Conservation (phyloP, 805 yeast genomes). For the Lachancea kluyveri region DNA sequence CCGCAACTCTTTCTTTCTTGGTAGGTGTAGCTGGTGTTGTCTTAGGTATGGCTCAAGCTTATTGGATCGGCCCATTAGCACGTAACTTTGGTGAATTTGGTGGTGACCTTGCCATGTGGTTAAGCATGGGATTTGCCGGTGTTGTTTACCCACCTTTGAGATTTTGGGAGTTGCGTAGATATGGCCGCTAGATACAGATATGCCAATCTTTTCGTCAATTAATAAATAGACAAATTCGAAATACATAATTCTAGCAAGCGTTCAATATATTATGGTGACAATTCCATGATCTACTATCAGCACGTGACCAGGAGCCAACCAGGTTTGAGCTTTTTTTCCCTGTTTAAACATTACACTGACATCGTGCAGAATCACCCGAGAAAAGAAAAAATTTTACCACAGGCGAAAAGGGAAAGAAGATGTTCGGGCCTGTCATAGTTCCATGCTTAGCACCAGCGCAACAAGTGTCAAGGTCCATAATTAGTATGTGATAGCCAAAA, state of each 20-base stretch:
- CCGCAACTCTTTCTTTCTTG: slow-evolving; percentile 59
- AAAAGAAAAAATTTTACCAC: too few species aligned
- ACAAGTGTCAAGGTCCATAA: too few species aligned
- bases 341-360: too few species aligned
- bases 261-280: too few species aligned
- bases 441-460: too few species aligned
- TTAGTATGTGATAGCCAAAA: too few species aligned
- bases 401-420: too few species aligned
- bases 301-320: slow-evolving; percentile 11
- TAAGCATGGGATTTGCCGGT: slow-evolving; percentile 66
- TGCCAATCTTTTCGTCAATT: neutral
- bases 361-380: too few species aligned
- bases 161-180: slow-evolving; percentile 54
- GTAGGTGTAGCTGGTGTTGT: slow-evolving; percentile 79
- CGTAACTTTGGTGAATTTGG: slow-evolving; percentile 54
- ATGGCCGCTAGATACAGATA: slow-evolving; percentile 34
- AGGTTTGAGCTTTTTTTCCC: slow-evolving; percentile 3
- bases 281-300: too few species aligned
- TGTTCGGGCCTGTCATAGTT: too few species aligned
- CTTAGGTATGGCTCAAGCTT: slow-evolving; percentile 82
- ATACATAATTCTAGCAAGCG: too few species aligned
- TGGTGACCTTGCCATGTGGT: slow-evolving; percentile 81
- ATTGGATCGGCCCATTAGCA: slow-evolving; percentile 77
- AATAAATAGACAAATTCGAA: too few species aligned
- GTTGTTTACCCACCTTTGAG: slow-evolving; percentile 59